These are phyloP conservation scores for Solanum pimpinellifolium DNA, from an alignment of 257 asterid genomes.

Conservation along the genomic window DNA sequence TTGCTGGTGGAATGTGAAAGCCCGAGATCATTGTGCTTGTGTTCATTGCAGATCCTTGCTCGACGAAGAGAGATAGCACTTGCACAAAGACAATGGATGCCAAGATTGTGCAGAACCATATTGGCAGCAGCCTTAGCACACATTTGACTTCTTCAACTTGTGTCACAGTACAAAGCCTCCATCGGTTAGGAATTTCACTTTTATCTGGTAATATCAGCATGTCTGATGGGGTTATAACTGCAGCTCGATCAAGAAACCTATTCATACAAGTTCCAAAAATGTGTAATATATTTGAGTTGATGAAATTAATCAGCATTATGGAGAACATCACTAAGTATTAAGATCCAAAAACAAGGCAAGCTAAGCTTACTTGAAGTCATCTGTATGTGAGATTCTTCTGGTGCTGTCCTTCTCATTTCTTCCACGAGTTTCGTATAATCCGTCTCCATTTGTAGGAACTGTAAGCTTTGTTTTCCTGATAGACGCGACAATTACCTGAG, in stretches of 20 bases:
- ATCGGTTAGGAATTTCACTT: constrained; percentile 45
- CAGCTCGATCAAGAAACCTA: constrained; percentile 75
- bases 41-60: constrained; percentile 81
- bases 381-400: constrained; percentile 36
- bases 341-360: not conserved
- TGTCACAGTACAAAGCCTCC: constrained; percentile 64
- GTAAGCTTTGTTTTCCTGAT: constrained; percentile 35
- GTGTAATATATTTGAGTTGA: not conserved
- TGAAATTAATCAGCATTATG: not conserved
- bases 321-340: not conserved
- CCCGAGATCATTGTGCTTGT: constrained; percentile 39
- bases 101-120: constrained; percentile 75
- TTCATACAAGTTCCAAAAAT: not conserved
- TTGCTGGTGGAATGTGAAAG: constrained; percentile 66
- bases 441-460: constrained; percentile 34
- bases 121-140: constrained; percentile 56
- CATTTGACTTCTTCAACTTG: constrained; percentile 89
- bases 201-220: constrained; percentile 24
- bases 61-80: constrained; percentile 74
- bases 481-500: constrained; percentile 62
- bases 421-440: constrained; percentile 37
- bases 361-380: constrained; percentile 53
- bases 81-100: constrained; percentile 66
- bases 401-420: constrained; percentile 28
- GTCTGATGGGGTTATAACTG: constrained; percentile 42